Evolutionary conservation across 805 yeast genomes (phyloP).

Genomic region (Cyberlindnera americana): DNA sequence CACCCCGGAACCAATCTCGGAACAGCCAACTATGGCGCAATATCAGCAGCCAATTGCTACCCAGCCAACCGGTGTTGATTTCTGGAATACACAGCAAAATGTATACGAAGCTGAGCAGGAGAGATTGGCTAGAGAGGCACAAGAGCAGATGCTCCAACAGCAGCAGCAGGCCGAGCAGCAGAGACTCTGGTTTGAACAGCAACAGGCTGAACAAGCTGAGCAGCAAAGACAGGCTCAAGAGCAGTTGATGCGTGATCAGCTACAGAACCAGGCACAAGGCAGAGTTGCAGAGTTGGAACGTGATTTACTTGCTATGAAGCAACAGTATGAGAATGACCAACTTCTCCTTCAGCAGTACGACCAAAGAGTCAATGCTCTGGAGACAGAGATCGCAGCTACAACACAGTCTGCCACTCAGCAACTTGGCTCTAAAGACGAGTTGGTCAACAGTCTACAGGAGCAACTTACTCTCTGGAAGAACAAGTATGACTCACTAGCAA

Average conservation of each 20-base stretch:
- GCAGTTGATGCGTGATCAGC: constrained; percentile 61
- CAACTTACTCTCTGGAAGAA: constrained; percentile 76
- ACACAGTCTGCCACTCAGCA: constrained; percentile 68
- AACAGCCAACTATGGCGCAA: constrained; percentile 39
- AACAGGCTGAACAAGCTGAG: constrained; percentile 65
- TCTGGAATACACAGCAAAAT: constrained; percentile 46
- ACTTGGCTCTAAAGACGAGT: constrained; percentile 71
- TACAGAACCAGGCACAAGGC: constrained; percentile 72
- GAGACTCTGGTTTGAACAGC: constrained; percentile 66
- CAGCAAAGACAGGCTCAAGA: constrained; percentile 71
- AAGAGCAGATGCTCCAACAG: constrained; percentile 61
- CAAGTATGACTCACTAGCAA: constrained; percentile 87
- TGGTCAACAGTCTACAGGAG: constrained; percentile 61
- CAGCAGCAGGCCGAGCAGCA: constrained; percentile 66
- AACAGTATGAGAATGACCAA: constrained; percentile 85
- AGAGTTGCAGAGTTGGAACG: constrained; percentile 78
- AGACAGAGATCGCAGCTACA: constrained; percentile 60
- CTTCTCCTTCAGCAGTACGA: constrained; percentile 83
- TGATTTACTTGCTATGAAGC: constrained; percentile 68
- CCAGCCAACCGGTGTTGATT: constrained; percentile 55
- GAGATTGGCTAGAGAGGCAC: constrained; percentile 56
- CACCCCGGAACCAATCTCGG: constrained; percentile 41
- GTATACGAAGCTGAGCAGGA: constrained; percentile 57
- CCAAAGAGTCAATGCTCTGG: constrained; percentile 75
- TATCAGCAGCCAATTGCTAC: constrained; percentile 38